Evolutionary conservation across 2,329 filamentous ascomycete species (phyloP).

Genomic region (Gremmenia infestans): DNA sequence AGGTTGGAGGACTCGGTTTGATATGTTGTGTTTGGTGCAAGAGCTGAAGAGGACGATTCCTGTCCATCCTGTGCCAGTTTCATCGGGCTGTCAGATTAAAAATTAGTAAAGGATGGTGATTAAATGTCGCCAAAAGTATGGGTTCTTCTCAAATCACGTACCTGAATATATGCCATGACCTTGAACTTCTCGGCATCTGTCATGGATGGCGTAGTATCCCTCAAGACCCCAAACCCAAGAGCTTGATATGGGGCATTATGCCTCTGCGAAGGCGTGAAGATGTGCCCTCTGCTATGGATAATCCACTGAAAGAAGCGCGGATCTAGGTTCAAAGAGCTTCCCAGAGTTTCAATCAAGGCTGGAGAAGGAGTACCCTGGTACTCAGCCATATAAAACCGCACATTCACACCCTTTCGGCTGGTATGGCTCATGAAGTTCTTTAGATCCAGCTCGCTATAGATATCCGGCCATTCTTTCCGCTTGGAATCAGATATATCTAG

Average conservation of each 20-base stretch:
- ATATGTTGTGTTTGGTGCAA: slow-evolving; percentile 19
- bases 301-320: slow-evolving; percentile 17
- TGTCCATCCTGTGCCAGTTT: slow-evolving; percentile 24
- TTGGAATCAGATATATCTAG: slow-evolving; percentile 21
- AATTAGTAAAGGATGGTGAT: neutral
- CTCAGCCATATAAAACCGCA: slow-evolving; percentile 17
- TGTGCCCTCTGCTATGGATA: slow-evolving; percentile 18
- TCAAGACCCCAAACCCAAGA: slow-evolving; percentile 24
- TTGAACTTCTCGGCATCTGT: slow-evolving; percentile 28
- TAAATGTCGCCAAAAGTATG: neutral
- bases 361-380: slow-evolving; percentile 9
- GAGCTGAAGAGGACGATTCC: slow-evolving; percentile 24
- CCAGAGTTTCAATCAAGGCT: slow-evolving; percentile 15
- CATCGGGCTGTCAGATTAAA: slow-evolving; percentile 10
- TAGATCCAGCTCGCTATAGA: slow-evolving; percentile 11
- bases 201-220: slow-evolving; percentile 7
- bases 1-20: slow-evolving; percentile 17
- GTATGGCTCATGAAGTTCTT: slow-evolving; percentile 8
- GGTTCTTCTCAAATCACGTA: neutral
- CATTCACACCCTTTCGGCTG: neutral
- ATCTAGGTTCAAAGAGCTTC: slow-evolving; percentile 13
- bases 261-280: slow-evolving; percentile 21
- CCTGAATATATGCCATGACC: slow-evolving; percentile 22
- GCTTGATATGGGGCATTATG: slow-evolving; percentile 19
- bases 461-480: slow-evolving; percentile 13